Evolutionary conservation across 495 filamentous ascomycete genomes (phyloP).

Genomic region (Penicillium desertorum): DNA sequence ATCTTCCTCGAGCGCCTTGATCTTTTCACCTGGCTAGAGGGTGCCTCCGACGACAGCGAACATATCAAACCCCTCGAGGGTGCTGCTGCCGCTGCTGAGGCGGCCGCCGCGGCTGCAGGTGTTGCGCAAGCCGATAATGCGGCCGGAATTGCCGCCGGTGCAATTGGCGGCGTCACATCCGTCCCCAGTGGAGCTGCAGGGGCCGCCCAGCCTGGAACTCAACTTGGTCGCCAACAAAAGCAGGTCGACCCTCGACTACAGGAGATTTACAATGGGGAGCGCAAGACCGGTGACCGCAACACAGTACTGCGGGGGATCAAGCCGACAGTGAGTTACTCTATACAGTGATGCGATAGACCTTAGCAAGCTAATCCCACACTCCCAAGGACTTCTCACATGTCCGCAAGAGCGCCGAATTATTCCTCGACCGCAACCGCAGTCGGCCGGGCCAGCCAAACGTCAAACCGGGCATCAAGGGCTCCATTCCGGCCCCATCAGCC

Average conservation of each 20-base stretch:
- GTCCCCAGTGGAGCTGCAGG: conserved; percentile 50
- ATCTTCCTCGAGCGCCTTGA: conserved; percentile 88
- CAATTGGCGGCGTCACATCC: conserved; percentile 39
- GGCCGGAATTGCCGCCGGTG: conserved; percentile 45
- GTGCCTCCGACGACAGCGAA: conserved; percentile 83
- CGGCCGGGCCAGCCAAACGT: conserved; percentile 41
- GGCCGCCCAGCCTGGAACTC: conserved; percentile 53
- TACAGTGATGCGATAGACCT: background rate
- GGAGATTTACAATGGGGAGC: conserved; percentile 87
- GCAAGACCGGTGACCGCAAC: conserved; percentile 90
- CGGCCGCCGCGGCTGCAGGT: conserved; percentile 46
- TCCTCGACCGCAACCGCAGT: conserved; percentile 64
- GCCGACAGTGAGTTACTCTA: conserved; percentile 65
- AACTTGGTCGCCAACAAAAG: conserved; percentile 48
- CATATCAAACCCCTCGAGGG: conserved; percentile 82
- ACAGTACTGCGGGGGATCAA: conserved; percentile 84
- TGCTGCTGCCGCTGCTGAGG: conserved; percentile 53
- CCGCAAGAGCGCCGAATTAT: conserved; percentile 77
- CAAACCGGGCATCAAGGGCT: conserved; percentile 43
- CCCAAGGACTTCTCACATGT: conserved; percentile 89
- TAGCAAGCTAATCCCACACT: background rate
- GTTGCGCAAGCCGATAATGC: conserved; percentile 39
- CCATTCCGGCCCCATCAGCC: conserved; percentile 43
- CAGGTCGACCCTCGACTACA: conserved; percentile 75
- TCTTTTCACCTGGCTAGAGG: conserved; percentile 87